Evolutionary conservation across 768 basidiomycete genomes (phyloP), one percentile per base, ranked within the genome.

Genomic region (Trametes punicea): DNA sequence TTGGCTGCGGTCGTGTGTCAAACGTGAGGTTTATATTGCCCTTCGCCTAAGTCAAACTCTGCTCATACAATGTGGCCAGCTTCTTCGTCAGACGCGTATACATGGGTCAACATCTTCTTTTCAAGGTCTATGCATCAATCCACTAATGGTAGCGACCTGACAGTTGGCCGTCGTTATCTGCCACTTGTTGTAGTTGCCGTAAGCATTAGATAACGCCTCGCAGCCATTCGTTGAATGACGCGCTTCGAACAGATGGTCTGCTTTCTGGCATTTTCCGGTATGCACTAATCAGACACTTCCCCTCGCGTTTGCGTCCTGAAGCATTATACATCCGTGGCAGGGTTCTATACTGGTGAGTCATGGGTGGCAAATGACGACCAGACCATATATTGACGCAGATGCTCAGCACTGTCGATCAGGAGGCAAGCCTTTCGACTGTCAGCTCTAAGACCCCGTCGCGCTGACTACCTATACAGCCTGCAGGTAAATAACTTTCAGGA

Each of bases 71-170:
- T 4, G 1, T 26, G 8, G 9, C 1, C 8, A 56, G 55, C 8
- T 56, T 56, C n/a, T 56, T 56, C 21, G 55, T 47, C 18, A 46
- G 55, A 6, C 55, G 55, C 16, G 40, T 56, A 15, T 56, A 41
- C 23, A 40, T 56, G 11, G 16, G 55, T 49, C 16, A 44, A 25
- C 21, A 7, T 15, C 25, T n/a, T 20, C 31, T 27, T 13, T n/a
- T 26, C 2, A 9, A 11, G 11, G 2, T 9, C 29, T 21, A 25
- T 10, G 8, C 2, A 16, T 6, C 15, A 29, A 10, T 8, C 5
- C 20, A 7, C 18, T n/a, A 20, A 5, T 6, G 6, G 18, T 10
- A 48, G 6, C 16, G 13, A 25, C 34, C 16, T 16, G 20, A 16
- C 9, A 49, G 48, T 49, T 18, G 23, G 21, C 16, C 34, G 11